phyloP scores from a whole-genome alignment of 345 rosid genomes.

The Salix arbutifolia region DNA sequence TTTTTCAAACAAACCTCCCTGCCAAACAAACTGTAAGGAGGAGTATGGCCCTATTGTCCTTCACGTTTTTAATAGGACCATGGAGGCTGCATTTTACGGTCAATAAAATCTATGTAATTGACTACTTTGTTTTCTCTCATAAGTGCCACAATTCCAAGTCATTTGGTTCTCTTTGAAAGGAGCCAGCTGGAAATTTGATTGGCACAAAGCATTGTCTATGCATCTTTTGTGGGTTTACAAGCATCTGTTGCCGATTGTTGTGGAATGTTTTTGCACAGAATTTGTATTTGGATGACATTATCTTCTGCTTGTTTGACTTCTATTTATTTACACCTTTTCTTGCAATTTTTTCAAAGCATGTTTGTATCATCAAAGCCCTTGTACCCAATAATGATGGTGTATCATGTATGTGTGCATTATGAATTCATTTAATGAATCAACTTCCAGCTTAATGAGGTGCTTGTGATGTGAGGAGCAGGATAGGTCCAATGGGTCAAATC shows the following conservation, averaged over 20 bases:
- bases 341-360: not conserved
- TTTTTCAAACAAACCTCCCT: not conserved
- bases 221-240: not conserved
- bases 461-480: constrained; percentile 39
- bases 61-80: not conserved
- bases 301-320: not conserved
- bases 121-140: not conserved
- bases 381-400: not conserved
- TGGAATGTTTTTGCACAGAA: not conserved
- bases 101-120: not conserved
- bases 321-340: not conserved
- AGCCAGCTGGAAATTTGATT: not conserved
- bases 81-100: not conserved
- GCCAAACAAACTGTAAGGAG: not conserved
- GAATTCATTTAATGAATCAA: not conserved
- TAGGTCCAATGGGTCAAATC: constrained; percentile 57
- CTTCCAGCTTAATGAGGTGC: not conserved
- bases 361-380: not conserved
- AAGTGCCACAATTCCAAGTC: not conserved
- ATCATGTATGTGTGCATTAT: not conserved
- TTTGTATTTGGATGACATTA: not conserved
- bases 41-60: not conserved
- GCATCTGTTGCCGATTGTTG: not conserved
- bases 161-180: not conserved
- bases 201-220: not conserved